These are phyloP conservation scores for Quercus berberidifolia DNA, from an alignment of 306 rosid species.

Conservation along the genomic window DNA sequence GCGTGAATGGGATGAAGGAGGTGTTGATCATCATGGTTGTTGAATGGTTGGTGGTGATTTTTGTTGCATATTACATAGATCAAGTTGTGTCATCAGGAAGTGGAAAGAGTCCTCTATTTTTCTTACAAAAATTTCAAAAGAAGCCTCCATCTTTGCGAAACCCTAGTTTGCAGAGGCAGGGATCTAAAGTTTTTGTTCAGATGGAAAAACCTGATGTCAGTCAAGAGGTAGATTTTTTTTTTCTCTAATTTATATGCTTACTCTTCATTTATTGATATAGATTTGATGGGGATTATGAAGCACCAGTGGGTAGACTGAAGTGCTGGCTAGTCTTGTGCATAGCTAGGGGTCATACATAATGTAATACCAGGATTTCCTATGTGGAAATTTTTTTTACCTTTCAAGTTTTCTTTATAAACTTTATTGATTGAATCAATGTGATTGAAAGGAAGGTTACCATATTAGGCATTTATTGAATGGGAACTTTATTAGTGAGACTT, in stretches of 20 bases:
- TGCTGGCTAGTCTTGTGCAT: background rate
- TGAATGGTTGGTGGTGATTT: constrained; percentile 65
- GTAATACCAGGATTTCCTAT: background rate
- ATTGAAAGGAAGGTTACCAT: background rate
- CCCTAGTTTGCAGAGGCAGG: constrained; percentile 57
- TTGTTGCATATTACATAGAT: constrained; percentile 63
- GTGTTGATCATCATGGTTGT: constrained; percentile 56
- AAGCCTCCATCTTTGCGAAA: constrained; percentile 39
- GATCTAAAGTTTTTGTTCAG: constrained; percentile 60
- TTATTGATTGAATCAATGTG: background rate
- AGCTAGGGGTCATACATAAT: background rate
- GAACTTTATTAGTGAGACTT: background rate
- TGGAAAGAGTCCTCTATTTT: constrained; percentile 53
- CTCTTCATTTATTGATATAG: background rate
- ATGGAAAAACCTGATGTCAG: constrained; percentile 74
- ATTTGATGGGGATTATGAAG: background rate
- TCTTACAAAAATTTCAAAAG: constrained; percentile 55
- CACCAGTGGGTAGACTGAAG: background rate
- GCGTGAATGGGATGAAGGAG: constrained; percentile 65
- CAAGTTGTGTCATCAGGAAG: constrained; percentile 60
- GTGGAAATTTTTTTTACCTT: background rate
- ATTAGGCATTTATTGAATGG: background rate
- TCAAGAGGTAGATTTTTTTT: constrained; percentile 64
- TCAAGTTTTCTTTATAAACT: background rate
- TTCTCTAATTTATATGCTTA: background rate